These are phyloP conservation scores for Echites panduratus DNA, from an alignment of 257 asterid genomes.

Conservation along the genomic window DNA sequence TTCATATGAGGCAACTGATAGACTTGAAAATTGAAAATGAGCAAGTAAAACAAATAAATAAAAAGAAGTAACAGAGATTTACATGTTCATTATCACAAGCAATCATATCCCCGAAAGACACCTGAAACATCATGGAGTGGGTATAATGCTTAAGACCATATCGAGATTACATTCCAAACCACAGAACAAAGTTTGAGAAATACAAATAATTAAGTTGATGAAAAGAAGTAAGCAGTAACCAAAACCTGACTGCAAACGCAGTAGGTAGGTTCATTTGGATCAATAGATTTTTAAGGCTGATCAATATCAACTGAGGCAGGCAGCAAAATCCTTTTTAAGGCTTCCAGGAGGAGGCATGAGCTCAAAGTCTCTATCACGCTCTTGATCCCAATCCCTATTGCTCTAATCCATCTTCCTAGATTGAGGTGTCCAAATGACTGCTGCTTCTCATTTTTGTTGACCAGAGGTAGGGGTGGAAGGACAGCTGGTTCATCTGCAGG, in stretches of 20 bases:
- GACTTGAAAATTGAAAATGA: constrained; percentile 1
- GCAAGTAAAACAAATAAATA: background rate
- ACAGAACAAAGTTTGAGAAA: background rate
- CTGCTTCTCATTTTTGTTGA: constrained; percentile 72
- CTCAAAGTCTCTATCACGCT: constrained; percentile 88
- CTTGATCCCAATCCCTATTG: constrained; percentile 89
- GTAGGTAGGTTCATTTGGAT: constrained; percentile 94
- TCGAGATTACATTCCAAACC: background rate
- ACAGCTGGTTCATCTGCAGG: constrained; percentile 78
- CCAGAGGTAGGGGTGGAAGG: constrained; percentile 80
- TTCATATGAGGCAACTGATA: background rate
- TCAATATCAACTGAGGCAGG: constrained; percentile 67
- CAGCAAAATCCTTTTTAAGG: constrained; percentile 66
- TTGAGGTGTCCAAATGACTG: constrained; percentile 54
- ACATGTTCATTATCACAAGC: constrained; percentile 98
- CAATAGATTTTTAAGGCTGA: constrained; percentile 85
- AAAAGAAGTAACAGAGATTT: constrained; percentile 18
- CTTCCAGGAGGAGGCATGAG: constrained; percentile 99
- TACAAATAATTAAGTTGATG: background rate
- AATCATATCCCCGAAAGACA: constrained; percentile 97
- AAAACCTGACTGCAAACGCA: constrained; percentile 94
- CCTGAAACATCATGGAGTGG: constrained; percentile 38
- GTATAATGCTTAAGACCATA: background rate
- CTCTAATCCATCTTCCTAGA: constrained; percentile 70
- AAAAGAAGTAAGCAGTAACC: constrained; percentile 2